phyloP scores from a whole-genome alignment of 2,329 filamentous ascomycete species.

The Talaromyces sp. region DNA sequence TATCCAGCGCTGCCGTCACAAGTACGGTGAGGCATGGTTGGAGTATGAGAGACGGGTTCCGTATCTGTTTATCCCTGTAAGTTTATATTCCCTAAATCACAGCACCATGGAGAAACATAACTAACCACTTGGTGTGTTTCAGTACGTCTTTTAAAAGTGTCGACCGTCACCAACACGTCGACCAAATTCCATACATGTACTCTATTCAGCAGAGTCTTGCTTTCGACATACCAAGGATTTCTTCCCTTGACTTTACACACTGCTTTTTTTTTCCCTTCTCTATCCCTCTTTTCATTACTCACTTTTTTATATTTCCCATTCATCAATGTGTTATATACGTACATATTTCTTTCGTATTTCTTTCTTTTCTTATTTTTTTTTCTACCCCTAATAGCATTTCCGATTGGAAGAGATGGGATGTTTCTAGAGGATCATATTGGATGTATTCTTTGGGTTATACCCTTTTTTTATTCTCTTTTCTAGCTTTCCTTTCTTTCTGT shows the following conservation, averaged over 20 bases:
- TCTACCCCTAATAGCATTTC: neutral
- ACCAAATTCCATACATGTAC: neutral
- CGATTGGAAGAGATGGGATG: neutral
- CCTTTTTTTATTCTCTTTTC: neutral
- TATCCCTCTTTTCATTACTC: neutral
- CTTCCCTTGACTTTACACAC: neutral
- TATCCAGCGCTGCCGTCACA: constrained; percentile 66
- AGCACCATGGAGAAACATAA: neutral
- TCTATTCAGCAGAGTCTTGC: neutral
- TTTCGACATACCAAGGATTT: neutral
- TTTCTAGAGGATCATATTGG: neutral
- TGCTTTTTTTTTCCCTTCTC: neutral
- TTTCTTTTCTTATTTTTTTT: neutral
- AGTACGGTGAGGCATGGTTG: constrained; percentile 76
- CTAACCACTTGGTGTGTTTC: neutral
- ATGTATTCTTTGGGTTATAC: neutral
- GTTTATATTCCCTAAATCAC: constrained; percentile 13
- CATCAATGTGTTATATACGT: neutral
- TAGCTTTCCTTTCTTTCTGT: neutral
- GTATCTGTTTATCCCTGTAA: constrained; percentile 75
- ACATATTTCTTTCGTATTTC: neutral
- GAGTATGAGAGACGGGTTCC: constrained; percentile 77
- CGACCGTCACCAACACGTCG: neutral
- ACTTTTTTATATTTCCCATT: neutral
- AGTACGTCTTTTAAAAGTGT: neutral